phyloP scores from a whole-genome alignment of 1,284 basidiomycete species.

The Kwoniella shivajii region DNA sequence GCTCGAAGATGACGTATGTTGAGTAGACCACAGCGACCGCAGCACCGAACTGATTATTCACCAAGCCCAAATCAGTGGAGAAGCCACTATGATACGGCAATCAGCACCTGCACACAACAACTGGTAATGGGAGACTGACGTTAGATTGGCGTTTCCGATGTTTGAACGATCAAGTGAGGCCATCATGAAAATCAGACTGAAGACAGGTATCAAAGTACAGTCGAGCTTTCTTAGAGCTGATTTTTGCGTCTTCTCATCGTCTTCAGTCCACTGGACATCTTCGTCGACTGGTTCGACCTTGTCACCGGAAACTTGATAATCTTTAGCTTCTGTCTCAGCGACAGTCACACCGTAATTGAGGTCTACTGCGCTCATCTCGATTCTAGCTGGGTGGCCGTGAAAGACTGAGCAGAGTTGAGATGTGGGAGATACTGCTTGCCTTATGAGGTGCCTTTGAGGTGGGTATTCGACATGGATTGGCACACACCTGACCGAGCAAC shows the following conservation, averaged over 20 bases:
- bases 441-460: no score
- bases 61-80: constrained; percentile 9
- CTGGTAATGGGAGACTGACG: background rate
- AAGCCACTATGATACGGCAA: constrained; percentile 6
- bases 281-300: background rate
- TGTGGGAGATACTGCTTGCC: no score
- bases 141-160: constrained; percentile 12
- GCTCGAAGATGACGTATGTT: constrained; percentile 38
- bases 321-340: no score
- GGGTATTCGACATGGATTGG: no score
- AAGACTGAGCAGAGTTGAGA: no score
- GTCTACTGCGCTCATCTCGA: background rate
- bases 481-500: no score
- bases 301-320: no score
- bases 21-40: constrained; percentile 33
- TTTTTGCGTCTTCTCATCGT: constrained; percentile 7
- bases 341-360: background rate
- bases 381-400: no score
- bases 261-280: background rate
- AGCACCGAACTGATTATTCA: constrained; percentile 27
- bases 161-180: constrained; percentile 9
- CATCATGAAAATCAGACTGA: constrained; percentile 10
- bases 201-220: constrained; percentile 11
- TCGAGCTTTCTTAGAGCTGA: constrained; percentile 16
- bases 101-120: background rate